Evolutionary conservation across 495 filamentous ascomycete species (phyloP).

Genomic region (Talaromyces stipitatus): DNA sequence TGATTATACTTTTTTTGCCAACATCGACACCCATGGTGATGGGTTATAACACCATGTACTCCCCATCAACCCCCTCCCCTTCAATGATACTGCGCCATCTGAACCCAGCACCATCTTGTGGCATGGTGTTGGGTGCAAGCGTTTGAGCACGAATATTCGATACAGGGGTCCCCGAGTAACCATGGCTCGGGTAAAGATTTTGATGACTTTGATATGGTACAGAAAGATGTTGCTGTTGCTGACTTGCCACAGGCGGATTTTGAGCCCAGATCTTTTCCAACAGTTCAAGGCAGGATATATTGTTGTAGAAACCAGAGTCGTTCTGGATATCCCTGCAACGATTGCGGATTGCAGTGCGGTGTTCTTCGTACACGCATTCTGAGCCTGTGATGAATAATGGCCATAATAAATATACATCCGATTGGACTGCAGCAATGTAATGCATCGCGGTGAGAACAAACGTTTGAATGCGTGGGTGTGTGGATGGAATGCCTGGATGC

Average conservation of each 20-base stretch:
- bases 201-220: not conserved
- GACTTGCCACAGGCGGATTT: conserved; percentile 17
- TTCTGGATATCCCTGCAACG: conserved; percentile 80
- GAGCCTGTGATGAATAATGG: conserved; percentile 86
- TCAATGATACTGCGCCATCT: conserved; percentile 9
- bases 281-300: conserved; percentile 75
- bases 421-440: conserved; percentile 70
- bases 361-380: conserved; percentile 77
- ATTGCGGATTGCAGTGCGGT: conserved; percentile 67
- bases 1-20: no score
- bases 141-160: conserved; percentile 5
- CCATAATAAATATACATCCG: conserved; percentile 90
- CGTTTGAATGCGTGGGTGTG: conserved; percentile 72
- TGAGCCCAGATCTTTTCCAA: conserved; percentile 77
- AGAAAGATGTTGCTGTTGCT: conserved; percentile 1
- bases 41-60: conserved; percentile 7
- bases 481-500: conserved; percentile 64
- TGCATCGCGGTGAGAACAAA: conserved; percentile 73
- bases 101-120: not conserved
- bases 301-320: conserved; percentile 88
- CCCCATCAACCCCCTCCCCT: conserved; percentile 1
- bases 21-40: no score
- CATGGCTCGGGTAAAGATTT: conserved; percentile 1
- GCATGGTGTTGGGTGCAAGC: conserved; percentile 4
- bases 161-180: not conserved